Base-by-base conservation (phyloP, 2,329 filamentous ascomycete species). In the Arthrobotrys megalospora region DNA sequence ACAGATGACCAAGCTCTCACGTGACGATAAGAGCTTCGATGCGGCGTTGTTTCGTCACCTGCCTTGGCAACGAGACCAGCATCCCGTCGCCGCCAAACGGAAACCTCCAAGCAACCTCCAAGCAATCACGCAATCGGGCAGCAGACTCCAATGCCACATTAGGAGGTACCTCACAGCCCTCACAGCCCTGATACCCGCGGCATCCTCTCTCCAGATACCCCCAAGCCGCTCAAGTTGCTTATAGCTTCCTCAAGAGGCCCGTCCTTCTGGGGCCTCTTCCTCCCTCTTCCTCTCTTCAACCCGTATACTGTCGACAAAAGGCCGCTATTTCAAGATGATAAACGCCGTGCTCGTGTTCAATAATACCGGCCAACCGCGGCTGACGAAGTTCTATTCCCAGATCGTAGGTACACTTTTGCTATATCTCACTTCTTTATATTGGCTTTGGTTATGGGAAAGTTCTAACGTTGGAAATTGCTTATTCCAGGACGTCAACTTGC, bases 291-390 rank as follows among this genome's bases (percentile, higher is more conserved):
- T 47, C 60, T 60, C 66, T 50, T 69, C 53, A 71, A 77, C 60
- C 66, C 55, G 60, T 65, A 71, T 63, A 47, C 43, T 62, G 60
- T 77, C 73, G 78, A 80, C 79, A 34, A 75, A 72, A 78, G 11
- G 45, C 38, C 62, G 48, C 3, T 60, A 60, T 43, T 65, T 66
- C 80, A 86, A 81, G 81, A 99, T 99, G 96, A 98, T 99, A 85
- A 99, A 97, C 88, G 96, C 96, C 36, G 95, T 99, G 79, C 88
- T 99, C 81, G 95, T 99, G 84, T 99, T 99, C 88, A 99, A 99
- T 84, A 97, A 97, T 87, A 93, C 95, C 82, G 96, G 96, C 80
- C 95, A 99, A 85, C 95, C 96, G 43, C 92, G 96, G 70, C 89
- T 99, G 84, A 98, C 95, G 82, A 98, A 98, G 83, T 99, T 99